A percentile compares a stretch with the other conserved stretches of the same genome.
Evolutionary conservation across 2,329 filamentous ascomycete genomes (phyloP).

Genomic region (Colletotrichum sp.): DNA sequence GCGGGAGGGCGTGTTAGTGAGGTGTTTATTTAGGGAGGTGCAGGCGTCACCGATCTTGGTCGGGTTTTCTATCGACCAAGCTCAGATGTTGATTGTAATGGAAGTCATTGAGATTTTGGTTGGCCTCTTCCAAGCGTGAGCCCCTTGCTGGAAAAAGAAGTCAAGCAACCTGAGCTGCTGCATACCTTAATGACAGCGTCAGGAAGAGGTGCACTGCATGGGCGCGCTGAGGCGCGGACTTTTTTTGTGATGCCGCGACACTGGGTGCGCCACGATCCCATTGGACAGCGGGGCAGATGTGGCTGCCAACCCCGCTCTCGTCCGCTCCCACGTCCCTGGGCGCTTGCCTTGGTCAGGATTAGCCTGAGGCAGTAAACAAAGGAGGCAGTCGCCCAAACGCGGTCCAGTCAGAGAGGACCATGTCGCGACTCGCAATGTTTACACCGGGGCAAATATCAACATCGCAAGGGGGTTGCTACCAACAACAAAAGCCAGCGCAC

Average conservation of each 20-base stretch:
- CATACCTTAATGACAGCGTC: background rate
- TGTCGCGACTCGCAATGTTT: slow-evolving; percentile 18
- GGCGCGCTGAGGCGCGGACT: background rate
- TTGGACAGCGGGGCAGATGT: slow-evolving; percentile 3
- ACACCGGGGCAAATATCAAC: slow-evolving; percentile 21
- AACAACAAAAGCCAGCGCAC: slow-evolving; percentile 18
- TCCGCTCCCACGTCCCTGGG: background rate
- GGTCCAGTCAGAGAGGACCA: slow-evolving; percentile 16
- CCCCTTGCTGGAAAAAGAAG: background rate
- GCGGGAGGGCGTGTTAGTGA: background rate
- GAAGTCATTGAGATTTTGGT: background rate
- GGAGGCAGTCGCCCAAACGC: slow-evolving; percentile 3
- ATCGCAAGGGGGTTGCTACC: slow-evolving; percentile 20
- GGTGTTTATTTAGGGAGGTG: background rate
- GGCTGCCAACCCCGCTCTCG: background rate
- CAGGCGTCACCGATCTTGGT: background rate
- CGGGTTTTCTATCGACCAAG: background rate
- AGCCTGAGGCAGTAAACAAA: slow-evolving; percentile 20
- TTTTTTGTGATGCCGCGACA: background rate
- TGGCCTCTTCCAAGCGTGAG: background rate
- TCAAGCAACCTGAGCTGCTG: background rate
- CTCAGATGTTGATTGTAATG: background rate
- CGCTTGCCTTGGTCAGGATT: background rate
- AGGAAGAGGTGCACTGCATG: background rate
- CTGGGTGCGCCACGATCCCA: background rate